Percentiles rank a stretch among this genome's conserved stretches.
These are phyloP conservation scores for Rhododendron molle DNA, from an alignment of 148 eudicot genomes.

Conservation along the genomic window DNA sequence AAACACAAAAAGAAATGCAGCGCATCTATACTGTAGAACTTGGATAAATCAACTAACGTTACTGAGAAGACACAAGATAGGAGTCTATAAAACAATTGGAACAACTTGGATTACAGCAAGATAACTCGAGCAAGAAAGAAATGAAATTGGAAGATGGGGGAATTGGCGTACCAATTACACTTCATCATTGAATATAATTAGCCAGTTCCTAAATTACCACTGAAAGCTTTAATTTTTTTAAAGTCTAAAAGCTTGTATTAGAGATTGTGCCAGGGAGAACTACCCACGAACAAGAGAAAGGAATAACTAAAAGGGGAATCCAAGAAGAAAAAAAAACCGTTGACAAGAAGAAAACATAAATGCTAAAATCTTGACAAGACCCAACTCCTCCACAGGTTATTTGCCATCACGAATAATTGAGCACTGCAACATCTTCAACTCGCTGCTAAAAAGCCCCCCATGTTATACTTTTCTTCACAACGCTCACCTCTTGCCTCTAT, in stretches of 20 bases:
- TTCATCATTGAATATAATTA: not conserved
- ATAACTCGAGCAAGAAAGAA: not conserved
- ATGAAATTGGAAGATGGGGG: not conserved
- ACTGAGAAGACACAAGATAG: not conserved
- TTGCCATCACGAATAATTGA: not conserved
- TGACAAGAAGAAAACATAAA: not conserved
- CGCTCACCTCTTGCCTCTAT: not conserved
- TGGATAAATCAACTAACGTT: not conserved
- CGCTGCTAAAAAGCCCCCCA: not conserved
- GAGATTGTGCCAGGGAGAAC: not conserved
- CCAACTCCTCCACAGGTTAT: not conserved
- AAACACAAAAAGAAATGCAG: not conserved
- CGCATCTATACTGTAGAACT: not conserved
- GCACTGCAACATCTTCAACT: not conserved
- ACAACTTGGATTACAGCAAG: not conserved
- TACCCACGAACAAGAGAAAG: not conserved
- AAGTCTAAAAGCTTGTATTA: not conserved
- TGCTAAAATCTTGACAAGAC: not conserved
- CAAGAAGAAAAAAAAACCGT: not conserved
- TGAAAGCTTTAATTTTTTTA: not conserved
- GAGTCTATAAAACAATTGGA: not conserved
- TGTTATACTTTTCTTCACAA: not conserved
- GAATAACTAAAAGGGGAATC: not conserved
- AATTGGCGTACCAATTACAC: not conserved
- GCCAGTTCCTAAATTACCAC: not conserved